Evolutionary conservation across 306 rosid species (phyloP), one percentile per base, ranked within the genome.

Genomic region (Gillenia trifoliata): DNA sequence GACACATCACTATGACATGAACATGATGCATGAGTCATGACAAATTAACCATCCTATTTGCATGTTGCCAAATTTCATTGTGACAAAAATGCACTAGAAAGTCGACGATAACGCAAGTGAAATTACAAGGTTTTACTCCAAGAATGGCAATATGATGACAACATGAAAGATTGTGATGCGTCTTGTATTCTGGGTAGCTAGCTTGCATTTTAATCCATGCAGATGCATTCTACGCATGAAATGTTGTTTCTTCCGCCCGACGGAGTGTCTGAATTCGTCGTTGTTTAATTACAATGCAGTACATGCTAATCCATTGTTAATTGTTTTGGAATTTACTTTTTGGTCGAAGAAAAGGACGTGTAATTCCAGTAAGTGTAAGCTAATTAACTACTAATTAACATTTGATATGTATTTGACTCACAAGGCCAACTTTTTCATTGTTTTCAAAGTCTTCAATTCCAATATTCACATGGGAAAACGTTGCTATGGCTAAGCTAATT

Each of bases 321-420:
- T 8, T 6, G 22, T 33, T 64, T 31, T 33, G 66, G 66, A 64
- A 33, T 64, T 22, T 73, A 73, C 31, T 79, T 22, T 68, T 31
- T n/a, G 54, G 61, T 25, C 6, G 61, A 68, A 79, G 79, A 47
- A 79, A 74, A 68, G 66, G 57, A 79, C 66, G 72, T 72, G 72
- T 68, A 62, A 68, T 74, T 74, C 64, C 63, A 33, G 68, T 62
- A 13, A 1, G 17, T 45, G 17, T 4, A 15, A 4, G 52, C 52
- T 45, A 45, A 45, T 45, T 45, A 45, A 13, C 20, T 45, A 45
- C 52, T 45, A 45, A 45, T 45, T 9, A 62, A 7, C 38, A 68
- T 33, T 22, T 30, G 30, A 47, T 31, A 40, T 66, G 64, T 36
- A 60, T 70, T 74, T 79, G 79, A 74, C 75, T 74, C 60, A 3